Evolutionary conservation across 768 basidiomycete genomes (phyloP).

Genomic region (Steccherinum ochraceum): DNA sequence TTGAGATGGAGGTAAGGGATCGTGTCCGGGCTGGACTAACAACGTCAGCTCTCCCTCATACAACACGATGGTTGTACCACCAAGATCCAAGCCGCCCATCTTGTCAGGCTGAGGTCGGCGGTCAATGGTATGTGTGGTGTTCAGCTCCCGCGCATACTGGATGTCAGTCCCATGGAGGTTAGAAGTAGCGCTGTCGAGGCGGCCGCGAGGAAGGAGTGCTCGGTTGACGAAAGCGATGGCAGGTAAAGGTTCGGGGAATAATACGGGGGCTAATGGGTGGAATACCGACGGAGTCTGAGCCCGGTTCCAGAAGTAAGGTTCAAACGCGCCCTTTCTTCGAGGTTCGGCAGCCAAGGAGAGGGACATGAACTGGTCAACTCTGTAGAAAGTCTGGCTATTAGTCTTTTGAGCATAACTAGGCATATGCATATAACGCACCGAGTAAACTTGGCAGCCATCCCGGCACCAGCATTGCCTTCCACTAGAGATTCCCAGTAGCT

Average conservation of each 20-base stretch:
- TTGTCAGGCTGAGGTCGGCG: conserved; percentile 22
- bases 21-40: conserved; percentile 51
- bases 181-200: conserved; percentile 56
- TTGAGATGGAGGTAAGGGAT: conserved; percentile 38
- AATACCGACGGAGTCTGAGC: conserved; percentile 30
- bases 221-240: conserved; percentile 64
- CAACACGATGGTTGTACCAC: conserved; percentile 67
- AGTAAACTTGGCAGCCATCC: conserved; percentile 51
- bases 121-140: not conserved
- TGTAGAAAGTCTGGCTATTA: conserved; percentile 20
- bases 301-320: conserved; percentile 70
- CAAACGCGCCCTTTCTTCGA: conserved; percentile 65
- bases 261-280: conserved; percentile 53
- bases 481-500: conserved; percentile 52
- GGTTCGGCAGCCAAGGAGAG: conserved; percentile 73
- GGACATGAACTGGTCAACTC: conserved; percentile 73
- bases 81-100: conserved; percentile 31
- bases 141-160: conserved; percentile 50
- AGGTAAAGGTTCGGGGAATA: conserved; percentile 74
- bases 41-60: conserved; percentile 72
- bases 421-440: conserved; percentile 35
- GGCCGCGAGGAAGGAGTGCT: conserved; percentile 53
- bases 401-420: not conserved
- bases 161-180: conserved; percentile 47
- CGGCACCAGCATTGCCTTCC: conserved; percentile 30